Conservation (phyloP, 2,329 filamentous ascomycete genomes). For the Diaporthe sp. region DNA sequence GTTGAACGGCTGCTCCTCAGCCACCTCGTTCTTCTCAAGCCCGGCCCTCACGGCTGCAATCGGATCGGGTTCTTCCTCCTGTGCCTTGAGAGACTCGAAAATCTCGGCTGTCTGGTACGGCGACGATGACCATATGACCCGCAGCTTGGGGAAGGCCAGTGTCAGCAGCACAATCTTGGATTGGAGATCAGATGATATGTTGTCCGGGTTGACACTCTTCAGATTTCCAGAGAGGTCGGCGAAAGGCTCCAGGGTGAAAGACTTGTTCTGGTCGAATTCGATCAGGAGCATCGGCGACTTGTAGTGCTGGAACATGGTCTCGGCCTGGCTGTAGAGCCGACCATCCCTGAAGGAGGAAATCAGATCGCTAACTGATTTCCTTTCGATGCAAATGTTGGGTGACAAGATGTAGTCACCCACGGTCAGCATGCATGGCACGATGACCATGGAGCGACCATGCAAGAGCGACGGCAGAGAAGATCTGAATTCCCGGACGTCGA, state of each 20-base stretch:
- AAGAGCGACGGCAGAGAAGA: constrained; percentile 91
- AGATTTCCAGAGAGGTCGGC: constrained; percentile 73
- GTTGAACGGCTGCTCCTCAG: constrained; percentile 80
- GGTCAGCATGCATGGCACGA: constrained; percentile 95
- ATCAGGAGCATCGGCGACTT: constrained; percentile 90
- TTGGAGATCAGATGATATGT: constrained; percentile 79
- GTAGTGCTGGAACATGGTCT: constrained; percentile 96
- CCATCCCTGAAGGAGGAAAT: constrained; percentile 94
- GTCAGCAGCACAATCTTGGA: constrained; percentile 92
- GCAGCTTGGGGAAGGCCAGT: constrained; percentile 87
- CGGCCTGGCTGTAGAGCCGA: constrained; percentile 89
- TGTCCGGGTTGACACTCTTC: constrained; percentile 69
- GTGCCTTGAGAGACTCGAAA: constrained; percentile 91
- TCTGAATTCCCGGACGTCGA: constrained; percentile 96
- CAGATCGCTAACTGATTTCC: constrained; percentile 91
- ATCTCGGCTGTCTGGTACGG: constrained; percentile 98
- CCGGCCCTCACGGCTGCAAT: constrained; percentile 86
- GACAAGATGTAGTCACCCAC: constrained; percentile 97
- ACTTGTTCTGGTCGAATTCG: constrained; percentile 97
- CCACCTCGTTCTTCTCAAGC: constrained; percentile 71
- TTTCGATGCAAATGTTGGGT: constrained; percentile 90
- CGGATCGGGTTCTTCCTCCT: constrained; percentile 90
- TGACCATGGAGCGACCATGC: constrained; percentile 86
- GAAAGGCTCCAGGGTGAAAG: constrained; percentile 90
- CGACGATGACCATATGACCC: constrained; percentile 92